These are phyloP conservation scores for Rosellinia necatrix DNA, from an alignment of 2,329 filamentous ascomycete genomes.

Conservation along the genomic window DNA sequence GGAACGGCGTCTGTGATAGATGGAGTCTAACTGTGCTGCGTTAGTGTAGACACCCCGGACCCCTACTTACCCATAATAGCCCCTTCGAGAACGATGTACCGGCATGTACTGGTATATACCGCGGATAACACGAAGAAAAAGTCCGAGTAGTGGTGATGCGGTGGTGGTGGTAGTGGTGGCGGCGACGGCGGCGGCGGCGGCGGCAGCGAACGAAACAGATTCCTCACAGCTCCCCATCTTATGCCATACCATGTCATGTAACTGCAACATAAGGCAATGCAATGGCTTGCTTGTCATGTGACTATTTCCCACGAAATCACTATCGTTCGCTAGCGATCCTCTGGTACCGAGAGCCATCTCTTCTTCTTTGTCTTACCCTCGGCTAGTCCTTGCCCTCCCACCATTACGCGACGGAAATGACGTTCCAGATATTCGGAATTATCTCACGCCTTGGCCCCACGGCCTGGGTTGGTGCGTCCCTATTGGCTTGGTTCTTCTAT, in stretches of 20 bases:
- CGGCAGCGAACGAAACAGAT: too few species aligned
- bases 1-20: slow-evolving; percentile 18
- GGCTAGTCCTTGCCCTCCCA: background rate
- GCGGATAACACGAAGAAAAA: too few species aligned
- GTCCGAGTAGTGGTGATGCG: too few species aligned
- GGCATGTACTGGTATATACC: too few species aligned
- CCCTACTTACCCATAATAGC: background rate
- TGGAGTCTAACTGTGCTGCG: slow-evolving; percentile 2
- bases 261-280: background rate
- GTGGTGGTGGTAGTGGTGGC: too few species aligned
- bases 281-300: slow-evolving; percentile 3
- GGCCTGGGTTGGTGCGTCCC: slow-evolving; percentile 23
- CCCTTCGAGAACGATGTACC: slow-evolving; percentile 2
- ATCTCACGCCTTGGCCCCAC: slow-evolving; percentile 30
- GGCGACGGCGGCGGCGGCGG: background rate
- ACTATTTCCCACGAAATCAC: slow-evolving; percentile 4
- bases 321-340: background rate
- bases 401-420: slow-evolving; percentile 1
- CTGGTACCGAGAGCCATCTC: background rate
- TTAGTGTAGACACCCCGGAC: slow-evolving; percentile 1
- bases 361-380: background rate
- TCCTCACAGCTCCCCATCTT: too few species aligned
- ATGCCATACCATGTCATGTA: too few species aligned
- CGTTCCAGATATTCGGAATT: background rate
- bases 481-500: slow-evolving; percentile 12